Base-by-base conservation (phyloP, 1,284 basidiomycete genomes). In the Sanghuangporus weigelae region DNA sequence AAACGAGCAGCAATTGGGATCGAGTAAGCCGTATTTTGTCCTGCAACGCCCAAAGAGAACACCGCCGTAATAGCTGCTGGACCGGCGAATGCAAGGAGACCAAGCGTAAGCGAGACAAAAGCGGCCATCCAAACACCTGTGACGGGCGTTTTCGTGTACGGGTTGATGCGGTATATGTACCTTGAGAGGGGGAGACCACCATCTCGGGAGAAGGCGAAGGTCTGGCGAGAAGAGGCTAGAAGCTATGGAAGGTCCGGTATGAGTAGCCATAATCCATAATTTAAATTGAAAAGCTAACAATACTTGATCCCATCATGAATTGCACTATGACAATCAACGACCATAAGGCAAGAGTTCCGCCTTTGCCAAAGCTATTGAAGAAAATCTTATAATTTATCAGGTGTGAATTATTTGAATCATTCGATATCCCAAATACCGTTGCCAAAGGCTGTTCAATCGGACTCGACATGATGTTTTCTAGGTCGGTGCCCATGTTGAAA, bases 181-280 rank as follows among this genome's bases (percentile, higher is more conserved):
- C 66, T 67, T 10, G 77, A 78, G 62, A 80, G 76, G 2, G 80
- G 80, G 0, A 81, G 73, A 3, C 76, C 79, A 40, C 79, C 79
- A 65, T 81, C 80, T 57, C 80, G 75, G 14, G 76, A 72, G 67
- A 81, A 81, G 3, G 79, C 79, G 60, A 78, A 79, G 3, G 75
- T 75, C 69, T 79, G 77, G 31, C 77, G 73, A 1, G 75, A 78
- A 26, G 74, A 70, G 2, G 77, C 73, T 11, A 73, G 61, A 19
- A 68, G 57, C 68, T 69, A 48, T n/a, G 21, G 16, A 19, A 19
- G 16, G 5, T 46, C 16, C 19, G 44, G 16, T 58, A 54, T 31
- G 5, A n/a, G 7, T 19, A 5, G 16, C 21, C 21, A 2, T n/a
- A n/a, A 1, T 6, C 7, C 10, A n/a, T 46, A 5, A 19, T 7